These are phyloP conservation scores for Talaromyces marneffei DNA, from an alignment of 2,329 filamentous ascomycete species.

Conservation along the genomic window DNA sequence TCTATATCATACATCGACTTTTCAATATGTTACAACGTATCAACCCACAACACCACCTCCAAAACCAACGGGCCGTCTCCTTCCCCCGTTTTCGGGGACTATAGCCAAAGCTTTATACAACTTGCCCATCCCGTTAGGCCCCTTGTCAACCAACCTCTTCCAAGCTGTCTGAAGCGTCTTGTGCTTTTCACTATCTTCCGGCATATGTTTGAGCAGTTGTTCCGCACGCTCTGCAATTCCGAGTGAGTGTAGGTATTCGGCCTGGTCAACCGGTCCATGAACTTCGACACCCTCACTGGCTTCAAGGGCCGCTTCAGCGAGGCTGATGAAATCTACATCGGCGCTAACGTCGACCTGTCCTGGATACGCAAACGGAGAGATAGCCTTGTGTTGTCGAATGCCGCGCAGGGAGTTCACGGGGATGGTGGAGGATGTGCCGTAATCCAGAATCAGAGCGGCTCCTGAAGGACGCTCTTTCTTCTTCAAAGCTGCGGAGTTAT, in stretches of 20 bases:
- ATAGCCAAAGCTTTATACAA: slow-evolving; percentile 92
- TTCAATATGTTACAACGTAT: not conserved
- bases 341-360: slow-evolving; percentile 84
- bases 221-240: slow-evolving; percentile 74
- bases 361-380: slow-evolving; percentile 72
- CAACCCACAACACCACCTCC: slow-evolving; percentile 55
- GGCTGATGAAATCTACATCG: slow-evolving; percentile 84
- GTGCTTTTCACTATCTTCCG: slow-evolving; percentile 41
- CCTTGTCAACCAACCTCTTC: slow-evolving; percentile 75
- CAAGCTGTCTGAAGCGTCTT: slow-evolving; percentile 66
- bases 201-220: slow-evolving; percentile 52
- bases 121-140: slow-evolving; percentile 83
- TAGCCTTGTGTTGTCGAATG: slow-evolving; percentile 68
- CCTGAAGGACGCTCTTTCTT: slow-evolving; percentile 63
- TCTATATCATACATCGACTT: not conserved
- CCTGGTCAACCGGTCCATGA: slow-evolving; percentile 86
- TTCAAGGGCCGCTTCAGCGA: slow-evolving; percentile 73
- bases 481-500: not conserved
- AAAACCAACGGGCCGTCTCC: slow-evolving; percentile 80
- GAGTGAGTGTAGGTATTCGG: slow-evolving; percentile 69
- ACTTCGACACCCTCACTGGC: slow-evolving; percentile 79
- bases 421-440: slow-evolving; percentile 72
- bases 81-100: slow-evolving; percentile 69
- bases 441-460: slow-evolving; percentile 92
- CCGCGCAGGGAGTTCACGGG: slow-evolving; percentile 87